Evolutionary conservation across 2,329 filamentous ascomycete genomes (phyloP).

Genomic region (Epicoccum sorghinum): DNA sequence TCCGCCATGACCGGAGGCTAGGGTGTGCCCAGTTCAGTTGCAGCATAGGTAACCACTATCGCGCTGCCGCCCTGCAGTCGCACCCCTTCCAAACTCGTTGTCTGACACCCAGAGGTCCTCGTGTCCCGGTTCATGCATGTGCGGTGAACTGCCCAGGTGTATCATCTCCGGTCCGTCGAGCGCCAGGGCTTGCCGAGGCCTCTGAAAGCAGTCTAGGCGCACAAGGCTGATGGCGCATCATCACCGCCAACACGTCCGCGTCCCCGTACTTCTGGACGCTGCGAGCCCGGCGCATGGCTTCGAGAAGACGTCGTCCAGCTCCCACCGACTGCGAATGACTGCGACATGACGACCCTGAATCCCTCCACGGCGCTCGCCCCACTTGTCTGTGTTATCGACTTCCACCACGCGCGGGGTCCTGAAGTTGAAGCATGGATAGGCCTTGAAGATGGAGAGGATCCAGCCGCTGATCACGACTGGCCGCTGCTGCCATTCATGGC

Average conservation of each 20-base stretch:
- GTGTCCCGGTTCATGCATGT: conserved; percentile 3
- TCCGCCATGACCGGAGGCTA: background rate
- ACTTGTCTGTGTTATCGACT: conserved; percentile 59
- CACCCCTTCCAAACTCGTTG: background rate
- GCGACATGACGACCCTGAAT: conserved; percentile 48
- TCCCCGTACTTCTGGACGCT: conserved; percentile 25
- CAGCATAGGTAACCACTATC: background rate
- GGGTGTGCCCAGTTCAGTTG: conserved; percentile 1
- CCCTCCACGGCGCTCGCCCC: conserved; percentile 22
- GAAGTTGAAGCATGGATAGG: conserved; percentile 95
- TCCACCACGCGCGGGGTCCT: conserved; percentile 70
- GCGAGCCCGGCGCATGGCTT: conserved; percentile 23
- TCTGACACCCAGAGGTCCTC: background rate
- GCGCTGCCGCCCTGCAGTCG: background rate
- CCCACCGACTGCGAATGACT: conserved; percentile 19
- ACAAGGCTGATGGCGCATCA: conserved; percentile 33
- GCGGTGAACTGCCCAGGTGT: background rate
- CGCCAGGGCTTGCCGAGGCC: conserved; percentile 22
- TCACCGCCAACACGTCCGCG: conserved; percentile 30
- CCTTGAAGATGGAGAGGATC: conserved; percentile 73
- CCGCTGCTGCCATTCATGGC: conserved; percentile 94
- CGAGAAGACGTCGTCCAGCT: conserved; percentile 1
- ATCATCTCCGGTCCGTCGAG: conserved; percentile 14
- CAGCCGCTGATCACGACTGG: conserved; percentile 87
- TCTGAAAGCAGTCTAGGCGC: conserved; percentile 21